A percentile compares a stretch with the other conserved stretches of the same genome.
These are phyloP conservation scores for Boletellus emodensis DNA, from an alignment of 768 basidiomycete species.

Conservation along the genomic window DNA sequence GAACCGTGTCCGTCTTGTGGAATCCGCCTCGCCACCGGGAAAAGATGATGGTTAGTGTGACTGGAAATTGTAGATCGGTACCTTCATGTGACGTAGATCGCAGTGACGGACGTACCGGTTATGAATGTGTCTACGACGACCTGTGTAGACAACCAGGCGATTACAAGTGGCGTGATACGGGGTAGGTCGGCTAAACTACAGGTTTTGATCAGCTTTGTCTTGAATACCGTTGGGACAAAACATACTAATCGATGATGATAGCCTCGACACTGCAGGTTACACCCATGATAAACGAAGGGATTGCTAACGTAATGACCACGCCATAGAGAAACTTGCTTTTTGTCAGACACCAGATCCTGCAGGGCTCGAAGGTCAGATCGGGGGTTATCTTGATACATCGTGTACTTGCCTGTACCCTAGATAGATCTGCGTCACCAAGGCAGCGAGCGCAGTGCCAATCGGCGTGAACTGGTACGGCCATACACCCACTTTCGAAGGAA, in stretches of 20 bases:
- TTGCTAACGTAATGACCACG: conserved; percentile 34
- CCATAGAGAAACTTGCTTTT: conserved; percentile 23
- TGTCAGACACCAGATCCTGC: conserved; percentile 16
- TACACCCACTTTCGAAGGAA: conserved; percentile 28
- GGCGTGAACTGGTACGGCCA: conserved; percentile 53
- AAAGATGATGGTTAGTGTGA: conserved; percentile 28
- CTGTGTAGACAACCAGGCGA: conserved; percentile 46
- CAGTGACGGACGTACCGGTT: conserved; percentile 31
- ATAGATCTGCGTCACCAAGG: conserved; percentile 47
- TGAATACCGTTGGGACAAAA: background rate
- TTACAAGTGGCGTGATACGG: conserved; percentile 39
- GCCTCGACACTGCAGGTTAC: conserved; percentile 41
- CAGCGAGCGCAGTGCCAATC: conserved; percentile 42
- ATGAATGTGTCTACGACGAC: conserved; percentile 42
- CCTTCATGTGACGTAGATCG: background rate
- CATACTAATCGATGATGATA: conserved; percentile 40
- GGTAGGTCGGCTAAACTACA: conserved; percentile 42
- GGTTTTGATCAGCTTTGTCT: background rate
- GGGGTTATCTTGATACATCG: background rate
- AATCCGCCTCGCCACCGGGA: conserved; percentile 49
- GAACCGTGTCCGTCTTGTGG: conserved; percentile 46
- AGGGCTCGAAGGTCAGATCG: background rate
- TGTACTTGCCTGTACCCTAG: conserved; percentile 38
- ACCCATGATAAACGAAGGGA: conserved; percentile 42
- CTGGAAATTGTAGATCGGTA: conserved; percentile 7